Base-by-base conservation (phyloP, 768 basidiomycete species). In the Lepiota subincarnata region DNA sequence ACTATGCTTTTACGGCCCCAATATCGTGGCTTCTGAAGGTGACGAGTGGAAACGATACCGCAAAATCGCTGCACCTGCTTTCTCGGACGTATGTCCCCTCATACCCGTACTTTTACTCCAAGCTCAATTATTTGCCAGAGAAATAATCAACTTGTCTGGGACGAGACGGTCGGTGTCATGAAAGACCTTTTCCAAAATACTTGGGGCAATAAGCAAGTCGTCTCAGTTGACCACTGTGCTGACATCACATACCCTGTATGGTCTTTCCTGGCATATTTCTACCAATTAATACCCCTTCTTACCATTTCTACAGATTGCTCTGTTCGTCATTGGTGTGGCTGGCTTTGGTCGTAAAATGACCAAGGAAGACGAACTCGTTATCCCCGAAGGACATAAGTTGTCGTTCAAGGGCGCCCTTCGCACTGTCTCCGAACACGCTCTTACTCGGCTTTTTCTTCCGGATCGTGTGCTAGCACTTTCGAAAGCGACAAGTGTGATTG, bases 41-140 rank as follows among this genome's bases (percentile, higher is more conserved):
- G 77, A 81, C 1, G 74, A 80, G 53, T 87, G 84, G 84, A 84
- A 84, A 62, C 74, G 76, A 26, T 83, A 83, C 56, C 67, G 84
- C 40, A 83, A 81, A 63, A 76, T 87, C 37, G 67, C 76, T 14
- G 81, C 82, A 2, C 82, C 84, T 13, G 78, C 82, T 0, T 87
- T 86, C 64, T 80, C 81, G 4, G 83, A 84, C 62, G 82, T 83
- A 50, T 35, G 67, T 58, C 59, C 38, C 57, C 6, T 36, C 16
- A 34, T 35, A 19, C 38, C 13, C 10, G 38, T 34, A 18, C 14
- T 12, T 31, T 1, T 4, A 11, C 4, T 20, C 16, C 7, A 1
- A 18, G 41, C 28, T 37, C 6, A n/a, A 4, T 28, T 12, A 13
- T 51, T 28, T 54, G 4, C 28, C 34, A 78, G 76, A 70, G 68